Evolutionary conservation across 306 rosid species (phyloP).

Genomic region (Hippophae tibetana): DNA sequence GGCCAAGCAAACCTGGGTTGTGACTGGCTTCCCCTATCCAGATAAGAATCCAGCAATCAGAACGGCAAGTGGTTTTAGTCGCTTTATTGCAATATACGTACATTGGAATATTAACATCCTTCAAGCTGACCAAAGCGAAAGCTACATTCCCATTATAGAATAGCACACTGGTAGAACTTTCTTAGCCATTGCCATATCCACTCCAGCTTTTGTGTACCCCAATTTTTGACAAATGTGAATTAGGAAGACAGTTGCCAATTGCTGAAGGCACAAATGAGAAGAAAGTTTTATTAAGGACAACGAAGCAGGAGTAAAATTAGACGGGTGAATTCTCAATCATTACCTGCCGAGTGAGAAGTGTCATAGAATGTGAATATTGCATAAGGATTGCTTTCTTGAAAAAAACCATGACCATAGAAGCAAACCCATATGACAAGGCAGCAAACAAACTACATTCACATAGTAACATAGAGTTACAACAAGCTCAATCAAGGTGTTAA

Average conservation of each 20-base stretch:
- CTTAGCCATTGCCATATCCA: conserved; percentile 62
- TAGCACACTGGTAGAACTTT: conserved; percentile 61
- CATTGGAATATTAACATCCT: conserved; percentile 93
- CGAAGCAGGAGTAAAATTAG: not conserved
- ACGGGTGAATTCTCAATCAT: not conserved
- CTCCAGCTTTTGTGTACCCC: conserved; percentile 62
- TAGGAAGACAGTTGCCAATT: conserved; percentile 64
- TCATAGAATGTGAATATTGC: conserved; percentile 80
- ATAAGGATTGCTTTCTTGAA: conserved; percentile 91
- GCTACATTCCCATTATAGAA: conserved; percentile 96
- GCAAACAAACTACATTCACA: conserved; percentile 53
- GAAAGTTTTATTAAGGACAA: conserved; percentile 2
- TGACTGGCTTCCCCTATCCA: conserved; percentile 62
- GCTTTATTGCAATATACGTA: conserved; percentile 77
- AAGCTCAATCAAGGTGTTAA: not conserved
- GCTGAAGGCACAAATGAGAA: conserved; percentile 34
- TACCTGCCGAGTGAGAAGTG: conserved; percentile 89
- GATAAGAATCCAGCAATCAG: conserved; percentile 61
- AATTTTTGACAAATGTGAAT: conserved; percentile 55
- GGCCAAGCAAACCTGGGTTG: conserved; percentile 41
- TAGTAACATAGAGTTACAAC: conserved; percentile 11
- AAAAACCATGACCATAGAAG: conserved; percentile 97
- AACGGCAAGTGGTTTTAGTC: conserved; percentile 96
- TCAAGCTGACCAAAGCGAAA: conserved; percentile 91
- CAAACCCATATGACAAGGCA: conserved; percentile 75